Base-by-base conservation (phyloP, 2,329 filamentous ascomycete species). In the Parafenestella ontariensis region DNA sequence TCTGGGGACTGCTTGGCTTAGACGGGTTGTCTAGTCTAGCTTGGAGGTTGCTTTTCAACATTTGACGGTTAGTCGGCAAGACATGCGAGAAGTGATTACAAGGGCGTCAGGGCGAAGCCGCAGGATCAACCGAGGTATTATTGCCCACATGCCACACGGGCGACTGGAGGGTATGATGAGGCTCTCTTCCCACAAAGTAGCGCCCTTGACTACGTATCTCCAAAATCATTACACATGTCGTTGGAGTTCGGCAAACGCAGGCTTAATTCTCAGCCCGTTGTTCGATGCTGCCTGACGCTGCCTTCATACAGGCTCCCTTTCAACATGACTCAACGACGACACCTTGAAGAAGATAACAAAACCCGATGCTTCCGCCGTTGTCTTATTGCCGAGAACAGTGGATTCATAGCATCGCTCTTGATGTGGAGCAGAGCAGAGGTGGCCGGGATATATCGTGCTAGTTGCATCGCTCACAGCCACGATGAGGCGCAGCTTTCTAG, bases 401-500 rank as follows among this genome's bases (percentile, higher is more conserved):
- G 20, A 3, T 40, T 11, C 21, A 21, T 24, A 40, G 3, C 21
- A 11, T 8, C 8, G 11, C 21, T 21, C 20, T n/a, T 46, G 29
- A 7, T 46, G 34, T 28, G 34, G 28, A 28, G 23, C 23, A 33
- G 37, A 37, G 23, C 29, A 40, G 37, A 29, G 40, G 48, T 40
- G 39, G 33, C 24, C 23, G 33, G 31, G 26, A 18, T 31, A 46
- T 43, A 37, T 39, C 26, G 37, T 36, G 46, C 39, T 58, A 56
- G 49, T 33, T 41, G 42, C 52, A 54, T 45, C 46, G 24, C 31
- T 50, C 54, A 62, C 54, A 62, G 61, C 61, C 61, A 64, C 58
- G 21, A 46, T 37, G 42, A 46, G 52, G 59, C 54, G 59, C 57
- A 58, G 59, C 40, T 37, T 64, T 59, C 61, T 46, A 59, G 56